Percentiles rank a stretch among this genome's conserved stretches.
Conservation (phyloP, 345 rosid species). For the Mangifera indica region DNA sequence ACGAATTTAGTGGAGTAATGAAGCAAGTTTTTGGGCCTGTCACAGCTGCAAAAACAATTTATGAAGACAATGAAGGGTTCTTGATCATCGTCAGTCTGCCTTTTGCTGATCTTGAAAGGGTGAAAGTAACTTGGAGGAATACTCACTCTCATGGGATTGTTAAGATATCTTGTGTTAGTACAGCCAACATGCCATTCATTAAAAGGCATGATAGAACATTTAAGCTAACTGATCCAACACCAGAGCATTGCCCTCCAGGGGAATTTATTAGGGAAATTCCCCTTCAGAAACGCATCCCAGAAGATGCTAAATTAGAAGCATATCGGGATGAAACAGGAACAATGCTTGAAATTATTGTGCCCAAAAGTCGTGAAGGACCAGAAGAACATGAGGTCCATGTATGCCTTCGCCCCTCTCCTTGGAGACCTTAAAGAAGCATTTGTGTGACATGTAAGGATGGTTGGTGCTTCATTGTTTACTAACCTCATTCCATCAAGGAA, state of each 20-base stretch:
- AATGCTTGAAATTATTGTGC: constrained; percentile 71
- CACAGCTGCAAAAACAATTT: constrained; percentile 78
- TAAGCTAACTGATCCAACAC: constrained; percentile 83
- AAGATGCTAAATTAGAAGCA: constrained; percentile 85
- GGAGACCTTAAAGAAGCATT: constrained; percentile 40
- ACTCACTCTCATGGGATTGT: constrained; percentile 69
- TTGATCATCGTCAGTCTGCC: constrained; percentile 77
- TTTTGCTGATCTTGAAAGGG: constrained; percentile 70
- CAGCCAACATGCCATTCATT: constrained; percentile 70
- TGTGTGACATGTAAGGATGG: constrained; percentile 31
- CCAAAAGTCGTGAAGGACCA: constrained; percentile 72
- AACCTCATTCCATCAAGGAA: constrained; percentile 34
- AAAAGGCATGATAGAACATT: constrained; percentile 78
- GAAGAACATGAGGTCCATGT: constrained; percentile 95
- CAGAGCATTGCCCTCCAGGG: constrained; percentile 95
- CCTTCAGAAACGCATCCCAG: constrained; percentile 77
- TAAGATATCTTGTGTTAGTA: constrained; percentile 77
- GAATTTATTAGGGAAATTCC: constrained; percentile 75
- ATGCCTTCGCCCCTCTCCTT: constrained; percentile 61
- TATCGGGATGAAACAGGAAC: constrained; percentile 70
- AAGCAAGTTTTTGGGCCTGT: constrained; percentile 73
- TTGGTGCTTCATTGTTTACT: constrained; percentile 42
- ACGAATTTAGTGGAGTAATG: constrained; percentile 70
- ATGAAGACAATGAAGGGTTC: constrained; percentile 73
- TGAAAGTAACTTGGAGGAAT: constrained; percentile 89